These are phyloP conservation scores for Pythium brachiatum DNA, from an alignment of 352 stramenopile species.

Conservation along the genomic window DNA sequence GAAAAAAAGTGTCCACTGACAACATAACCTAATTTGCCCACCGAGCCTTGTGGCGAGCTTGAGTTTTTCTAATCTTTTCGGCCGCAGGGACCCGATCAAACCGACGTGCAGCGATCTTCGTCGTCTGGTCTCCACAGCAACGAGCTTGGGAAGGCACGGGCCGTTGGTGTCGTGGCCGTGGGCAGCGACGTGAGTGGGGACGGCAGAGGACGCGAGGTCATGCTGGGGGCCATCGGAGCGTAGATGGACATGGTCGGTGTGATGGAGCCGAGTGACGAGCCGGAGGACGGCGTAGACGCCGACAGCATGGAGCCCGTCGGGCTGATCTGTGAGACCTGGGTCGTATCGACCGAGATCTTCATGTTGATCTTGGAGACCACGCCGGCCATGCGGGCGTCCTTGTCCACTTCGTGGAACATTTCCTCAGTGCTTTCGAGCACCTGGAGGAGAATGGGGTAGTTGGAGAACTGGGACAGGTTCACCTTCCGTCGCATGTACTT, in stretches of 20 bases:
- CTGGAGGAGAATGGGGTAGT: conserved; percentile 68
- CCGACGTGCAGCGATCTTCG: conserved; percentile 17
- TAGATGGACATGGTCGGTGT: conserved; percentile 35
- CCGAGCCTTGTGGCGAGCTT: background rate
- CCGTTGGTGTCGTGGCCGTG: conserved; percentile 22
- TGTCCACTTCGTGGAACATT: conserved; percentile 77
- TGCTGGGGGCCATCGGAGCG: conserved; percentile 24
- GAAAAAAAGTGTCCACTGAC: background rate
- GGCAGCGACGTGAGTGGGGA: conserved; percentile 42
- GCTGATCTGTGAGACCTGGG: conserved; percentile 10
- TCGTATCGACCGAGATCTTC: conserved; percentile 33
- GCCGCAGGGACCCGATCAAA: background rate
- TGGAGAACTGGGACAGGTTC: conserved; percentile 75
- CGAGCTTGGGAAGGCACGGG: conserved; percentile 41
- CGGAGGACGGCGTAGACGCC: conserved; percentile 9
- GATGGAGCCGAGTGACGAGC: conserved; percentile 20
- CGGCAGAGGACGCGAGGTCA: conserved; percentile 41
- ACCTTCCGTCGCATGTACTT: conserved; percentile 87
- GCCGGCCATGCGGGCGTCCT: conserved; percentile 45
- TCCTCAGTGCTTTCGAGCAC: conserved; percentile 76
- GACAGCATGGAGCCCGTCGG: conserved; percentile 17
- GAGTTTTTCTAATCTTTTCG: background rate
- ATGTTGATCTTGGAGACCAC: conserved; percentile 59
- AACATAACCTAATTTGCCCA: conserved; percentile 1
- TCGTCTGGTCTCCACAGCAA: conserved; percentile 47